phyloP scores from a whole-genome alignment of 106 monocot genomes.

The Dendrobium huoshanense region DNA sequence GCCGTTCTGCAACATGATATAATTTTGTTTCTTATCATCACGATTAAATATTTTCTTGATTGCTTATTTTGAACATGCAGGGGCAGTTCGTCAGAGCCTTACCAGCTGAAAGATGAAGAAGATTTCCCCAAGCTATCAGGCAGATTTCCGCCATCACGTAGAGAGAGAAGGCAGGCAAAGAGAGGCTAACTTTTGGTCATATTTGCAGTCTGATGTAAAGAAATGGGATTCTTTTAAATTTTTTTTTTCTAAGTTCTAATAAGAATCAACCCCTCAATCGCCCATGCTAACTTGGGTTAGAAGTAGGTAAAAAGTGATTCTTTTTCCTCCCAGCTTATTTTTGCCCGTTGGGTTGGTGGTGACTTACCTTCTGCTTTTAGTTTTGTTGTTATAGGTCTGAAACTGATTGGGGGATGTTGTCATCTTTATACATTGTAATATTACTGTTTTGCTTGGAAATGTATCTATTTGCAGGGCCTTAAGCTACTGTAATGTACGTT shows the following conservation, averaged over 20 bases:
- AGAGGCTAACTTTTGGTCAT: neutral
- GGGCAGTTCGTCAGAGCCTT: conserved; percentile 1
- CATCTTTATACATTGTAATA: neutral
- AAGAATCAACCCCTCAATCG: neutral
- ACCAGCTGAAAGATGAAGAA: conserved; percentile 45
- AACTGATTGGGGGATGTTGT: neutral
- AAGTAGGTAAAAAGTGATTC: neutral
- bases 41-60: neutral
- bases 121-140: conserved; percentile 48
- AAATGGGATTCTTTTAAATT: neutral
- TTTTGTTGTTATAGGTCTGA: neutral
- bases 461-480: no score
- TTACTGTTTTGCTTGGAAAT: no score
- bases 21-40: neutral
- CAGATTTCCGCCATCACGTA: conserved; percentile 2
- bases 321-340: neutral
- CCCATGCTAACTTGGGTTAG: neutral
- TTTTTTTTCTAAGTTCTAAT: neutral
- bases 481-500: no score
- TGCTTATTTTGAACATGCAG: conserved; percentile 14
- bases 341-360: neutral
- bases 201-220: neutral
- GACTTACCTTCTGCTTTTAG: neutral
- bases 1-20: neutral
- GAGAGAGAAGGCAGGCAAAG: neutral